These are phyloP conservation scores for Didymella pinodella DNA, from an alignment of 2,329 filamentous ascomycete species.

Conservation along the genomic window DNA sequence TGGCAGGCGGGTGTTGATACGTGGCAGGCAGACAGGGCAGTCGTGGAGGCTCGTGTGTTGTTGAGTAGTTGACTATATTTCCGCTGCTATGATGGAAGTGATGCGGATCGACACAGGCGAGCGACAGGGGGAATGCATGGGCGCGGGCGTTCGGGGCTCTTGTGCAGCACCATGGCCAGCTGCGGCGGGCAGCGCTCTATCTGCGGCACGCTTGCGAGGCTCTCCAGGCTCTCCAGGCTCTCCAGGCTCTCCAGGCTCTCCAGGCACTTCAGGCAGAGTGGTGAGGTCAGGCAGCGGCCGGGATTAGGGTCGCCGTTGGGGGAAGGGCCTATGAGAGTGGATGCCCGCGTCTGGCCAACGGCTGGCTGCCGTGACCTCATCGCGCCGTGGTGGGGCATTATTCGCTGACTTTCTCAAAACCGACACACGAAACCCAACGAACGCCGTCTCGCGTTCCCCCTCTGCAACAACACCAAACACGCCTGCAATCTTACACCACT, in stretches of 20 bases:
- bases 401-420: conserved; percentile 7
- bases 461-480: conserved; percentile 3
- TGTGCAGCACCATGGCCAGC: conserved; percentile 1
- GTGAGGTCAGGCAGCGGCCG: conserved; percentile 6
- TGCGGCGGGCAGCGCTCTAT: conserved; percentile 6
- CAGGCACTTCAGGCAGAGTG: not conserved
- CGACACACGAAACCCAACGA: conserved; percentile 9
- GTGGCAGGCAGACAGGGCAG: not conserved
- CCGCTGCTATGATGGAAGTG: conserved; percentile 16
- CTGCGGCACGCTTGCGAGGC: conserved; percentile 5
- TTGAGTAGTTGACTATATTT: conserved; percentile 14
- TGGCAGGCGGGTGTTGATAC: conserved; percentile 8
- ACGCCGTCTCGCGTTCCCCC: not conserved
- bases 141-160: not conserved
- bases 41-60: conserved; percentile 9
- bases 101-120: conserved; percentile 31
- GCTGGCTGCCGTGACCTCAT: conserved; percentile 16
- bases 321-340: conserved; percentile 7
- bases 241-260: no score
- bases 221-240: not conserved
- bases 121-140: conserved; percentile 37
- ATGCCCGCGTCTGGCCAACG: not conserved
- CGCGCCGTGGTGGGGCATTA: conserved; percentile 10
- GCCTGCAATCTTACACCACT: not conserved
- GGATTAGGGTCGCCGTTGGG: not conserved